Conservation (phyloP, 345 rosid species). For the Rhizophora apiculata region DNA sequence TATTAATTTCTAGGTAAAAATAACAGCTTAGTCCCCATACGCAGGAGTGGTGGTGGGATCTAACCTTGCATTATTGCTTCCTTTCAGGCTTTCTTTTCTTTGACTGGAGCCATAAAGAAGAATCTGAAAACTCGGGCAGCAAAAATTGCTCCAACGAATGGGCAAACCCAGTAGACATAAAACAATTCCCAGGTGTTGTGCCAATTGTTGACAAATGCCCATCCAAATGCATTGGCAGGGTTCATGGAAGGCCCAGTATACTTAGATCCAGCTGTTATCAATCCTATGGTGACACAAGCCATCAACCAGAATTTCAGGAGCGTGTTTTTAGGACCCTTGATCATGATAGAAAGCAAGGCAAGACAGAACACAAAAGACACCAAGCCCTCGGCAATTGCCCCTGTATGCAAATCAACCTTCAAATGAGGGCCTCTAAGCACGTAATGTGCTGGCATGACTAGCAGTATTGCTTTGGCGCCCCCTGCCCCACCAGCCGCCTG, state of each 20-base stretch:
- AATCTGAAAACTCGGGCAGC: constrained; percentile 20
- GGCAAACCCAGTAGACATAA: constrained; percentile 28
- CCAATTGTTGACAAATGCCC: constrained; percentile 24
- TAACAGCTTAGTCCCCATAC: too few relatives aligned
- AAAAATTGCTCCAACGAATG: constrained; percentile 21
- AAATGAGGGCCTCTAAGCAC: constrained; percentile 21
- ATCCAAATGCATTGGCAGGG: constrained; percentile 29
- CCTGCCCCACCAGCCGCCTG: constrained; percentile 22
- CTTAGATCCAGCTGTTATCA: constrained; percentile 12
- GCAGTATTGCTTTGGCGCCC: constrained; percentile 19
- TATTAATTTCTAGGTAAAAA: too few relatives aligned
- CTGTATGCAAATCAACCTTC: constrained; percentile 25
- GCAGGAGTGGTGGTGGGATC: neutral
- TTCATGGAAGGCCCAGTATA: constrained; percentile 27
- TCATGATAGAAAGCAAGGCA: neutral
- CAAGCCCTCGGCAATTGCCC: constrained; percentile 24
- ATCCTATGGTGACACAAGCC: constrained; percentile 2
- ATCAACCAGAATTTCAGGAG: constrained; percentile 16
- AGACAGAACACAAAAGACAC: constrained; percentile 17
- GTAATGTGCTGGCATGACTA: constrained; percentile 14
- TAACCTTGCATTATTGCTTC: neutral
- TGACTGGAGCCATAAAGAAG: constrained; percentile 11
- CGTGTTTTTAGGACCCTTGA: constrained; percentile 17
- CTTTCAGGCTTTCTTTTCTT: constrained; percentile 19
- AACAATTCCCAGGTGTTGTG: constrained; percentile 26